A percentile compares a stretch with the other conserved stretches of the same genome.
These are phyloP conservation scores for Cyclocybe aegerita DNA, from an alignment of 768 basidiomycete genomes.

Conservation along the genomic window DNA sequence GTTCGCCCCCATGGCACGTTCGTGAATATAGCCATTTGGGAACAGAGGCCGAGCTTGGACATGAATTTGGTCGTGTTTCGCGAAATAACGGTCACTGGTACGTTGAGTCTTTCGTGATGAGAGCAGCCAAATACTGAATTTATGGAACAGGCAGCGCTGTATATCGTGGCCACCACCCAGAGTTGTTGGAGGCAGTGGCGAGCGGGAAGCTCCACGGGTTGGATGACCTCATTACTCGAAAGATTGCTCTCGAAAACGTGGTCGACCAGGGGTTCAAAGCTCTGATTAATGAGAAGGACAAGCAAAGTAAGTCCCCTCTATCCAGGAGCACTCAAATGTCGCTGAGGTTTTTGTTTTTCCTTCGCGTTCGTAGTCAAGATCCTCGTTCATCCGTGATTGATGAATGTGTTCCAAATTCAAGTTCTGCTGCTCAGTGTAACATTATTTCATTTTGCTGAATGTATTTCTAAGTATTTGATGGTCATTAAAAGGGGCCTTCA, in stretches of 20 bases:
- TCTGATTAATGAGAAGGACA: conserved; percentile 38
- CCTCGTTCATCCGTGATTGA: conserved; percentile 27
- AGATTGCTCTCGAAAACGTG: conserved; percentile 39
- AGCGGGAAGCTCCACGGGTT: conserved; percentile 36
- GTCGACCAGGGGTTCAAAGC: conserved; percentile 41
- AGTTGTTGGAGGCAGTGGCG: conserved; percentile 37
- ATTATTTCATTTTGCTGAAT: too few species aligned
- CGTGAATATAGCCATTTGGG: conserved; percentile 46
- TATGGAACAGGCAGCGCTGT: conserved; percentile 28
- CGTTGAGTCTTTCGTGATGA: conserved; percentile 1
- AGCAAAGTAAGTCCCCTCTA: conserved; percentile 31
- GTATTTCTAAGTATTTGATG: too few species aligned
- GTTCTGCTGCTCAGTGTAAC: too few species aligned
- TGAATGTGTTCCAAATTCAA: too few species aligned
- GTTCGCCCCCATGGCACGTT: conserved; percentile 39
- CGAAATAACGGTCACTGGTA: conserved; percentile 40
- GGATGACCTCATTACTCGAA: conserved; percentile 41
- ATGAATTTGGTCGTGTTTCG: conserved; percentile 34
- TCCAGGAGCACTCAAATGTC: neutral
- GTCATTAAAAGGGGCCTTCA: too few species aligned
- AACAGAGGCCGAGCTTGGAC: conserved; percentile 30
- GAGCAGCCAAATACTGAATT: neutral
- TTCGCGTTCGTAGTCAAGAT: conserved; percentile 39
- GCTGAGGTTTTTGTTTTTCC: neutral
- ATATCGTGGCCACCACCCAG: conserved; percentile 37